Base-by-base conservation (phyloP, 1,284 basidiomycete genomes). In the Gomphus bonarii region DNA sequence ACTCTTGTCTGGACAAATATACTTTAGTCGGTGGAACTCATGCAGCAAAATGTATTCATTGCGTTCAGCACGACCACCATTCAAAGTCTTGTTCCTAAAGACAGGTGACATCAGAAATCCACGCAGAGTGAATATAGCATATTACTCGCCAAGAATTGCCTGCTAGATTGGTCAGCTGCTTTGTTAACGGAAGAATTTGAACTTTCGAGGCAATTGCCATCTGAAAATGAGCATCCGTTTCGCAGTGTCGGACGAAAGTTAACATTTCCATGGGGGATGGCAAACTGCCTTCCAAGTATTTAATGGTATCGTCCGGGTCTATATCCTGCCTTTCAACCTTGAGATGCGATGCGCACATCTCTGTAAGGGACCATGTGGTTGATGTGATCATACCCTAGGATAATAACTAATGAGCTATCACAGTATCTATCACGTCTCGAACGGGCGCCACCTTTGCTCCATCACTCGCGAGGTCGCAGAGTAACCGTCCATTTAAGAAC, bases 41-140 rank as follows among this genome's bases (percentile, higher is more conserved):
- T 99, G 97, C 18, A 99, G 77, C 60, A 99, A 72, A 80, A 99
- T 99, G 75, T 95, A 99, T 72, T 99, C 97, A 72, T 99, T 99
- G 38, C 97, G 88, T 68, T 98, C 95, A 0, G 97, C 95, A 61
- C 97, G 91, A 63, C 95, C 95, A 63, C 93, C 91, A 64, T 93
- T 95, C 50, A 97, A 71, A 0, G 95, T 97, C 65, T 94, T 90
- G 70, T 94, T 97, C 91, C 91, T 94, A 61, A 6, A 20, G 44
- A 31, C n/a, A 54, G 47, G 30, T 8, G 36, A 43, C n/a, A 31
- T 63, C 14, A 62, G 35, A 30, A 48, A 36, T 6, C 49, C 12
- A 12, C 20, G 11, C 11, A 31, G 49, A 50, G 7, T 16, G 33
- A 50, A n/a, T 18, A 55, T 28, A 57, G 57, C 22, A 35, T 18